Base-by-base conservation (phyloP, 768 basidiomycete genomes). In the Sporobolomyces roseus region DNA sequence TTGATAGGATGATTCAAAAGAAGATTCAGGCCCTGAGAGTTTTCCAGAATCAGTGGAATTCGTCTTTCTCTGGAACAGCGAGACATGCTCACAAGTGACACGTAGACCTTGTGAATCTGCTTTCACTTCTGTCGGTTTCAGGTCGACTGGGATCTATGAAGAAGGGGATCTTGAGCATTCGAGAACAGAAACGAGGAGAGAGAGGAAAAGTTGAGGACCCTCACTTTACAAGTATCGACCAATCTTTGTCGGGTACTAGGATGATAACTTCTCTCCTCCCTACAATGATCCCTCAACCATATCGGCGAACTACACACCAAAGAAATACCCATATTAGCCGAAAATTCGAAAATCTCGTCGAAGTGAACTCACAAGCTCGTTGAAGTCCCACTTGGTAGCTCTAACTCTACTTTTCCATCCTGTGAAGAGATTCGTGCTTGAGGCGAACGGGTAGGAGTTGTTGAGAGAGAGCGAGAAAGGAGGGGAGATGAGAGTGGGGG, bases 201-300 rank as follows among this genome's bases (percentile, higher is more conserved):
- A n/a, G 29, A 41, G 10, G 7, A 16, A 29, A 29, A 35, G 9
- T 41, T 14, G 29, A 51, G 10, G 23, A 1, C 43, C 29, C 82
- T 33, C 73, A 88, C 93, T 71, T 89, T 86, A 72, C 88, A 91
- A 1, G 93, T 91, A 75, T 89, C 87, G 59, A 91, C 80, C 14
- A 97, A 78, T n/a, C 93, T 83, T 78, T 97, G 94, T 76, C 91
- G 93, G 23, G 93, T 97, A 67, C 86, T 77, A 0, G 87, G 81
- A 78, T 97, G 93, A 76, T 90, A 93, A 78, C 92, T 94, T 56
- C 85, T 80, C 8, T 87, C 80, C 77, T 92, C 96, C 38, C 92
- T 83, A 77, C 94, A 98, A 73, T 97, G 93, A 76, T 97, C 94
- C 50, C 91, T 82, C 29, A 97, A 80, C 89, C 91, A 96, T 46